phyloP scores from a whole-genome alignment of 2,329 filamentous ascomycete species.

The Cyanodermella asteris region DNA sequence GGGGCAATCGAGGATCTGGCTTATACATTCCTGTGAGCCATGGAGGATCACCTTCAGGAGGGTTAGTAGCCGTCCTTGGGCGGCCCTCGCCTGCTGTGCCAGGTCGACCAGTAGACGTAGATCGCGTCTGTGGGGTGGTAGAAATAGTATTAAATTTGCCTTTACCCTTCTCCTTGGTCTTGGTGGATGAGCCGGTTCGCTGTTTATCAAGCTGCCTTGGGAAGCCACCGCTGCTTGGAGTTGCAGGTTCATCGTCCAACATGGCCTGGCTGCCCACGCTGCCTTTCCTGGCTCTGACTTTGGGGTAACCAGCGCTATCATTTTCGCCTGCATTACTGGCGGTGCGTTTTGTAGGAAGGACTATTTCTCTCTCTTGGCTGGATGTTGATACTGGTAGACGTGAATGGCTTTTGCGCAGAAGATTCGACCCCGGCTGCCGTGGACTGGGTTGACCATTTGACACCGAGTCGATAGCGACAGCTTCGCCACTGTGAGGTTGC shows the following conservation, averaged over 20 bases:
- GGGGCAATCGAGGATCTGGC: constrained; percentile 78
- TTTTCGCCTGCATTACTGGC: constrained; percentile 39
- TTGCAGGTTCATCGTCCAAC: constrained; percentile 9
- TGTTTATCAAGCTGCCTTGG: constrained; percentile 1
- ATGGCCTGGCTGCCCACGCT: constrained; percentile 12
- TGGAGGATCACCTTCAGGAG: constrained; percentile 81
- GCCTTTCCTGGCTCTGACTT: constrained; percentile 39
- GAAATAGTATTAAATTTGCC: constrained; percentile 11
- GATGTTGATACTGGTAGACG: constrained; percentile 70
- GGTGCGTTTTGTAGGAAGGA: constrained; percentile 36
- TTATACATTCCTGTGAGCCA: constrained; percentile 93
- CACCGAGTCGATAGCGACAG: no score
- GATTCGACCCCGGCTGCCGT: constrained; percentile 1
- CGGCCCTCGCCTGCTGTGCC: constrained; percentile 33
- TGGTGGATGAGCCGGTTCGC: constrained; percentile 8
- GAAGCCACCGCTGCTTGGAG: constrained; percentile 6
- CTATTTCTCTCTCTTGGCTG: constrained; percentile 59
- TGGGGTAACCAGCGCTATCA: constrained; percentile 35
- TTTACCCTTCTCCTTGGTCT: constrained; percentile 16
- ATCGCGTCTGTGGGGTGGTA: constrained; percentile 6
- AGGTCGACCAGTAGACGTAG: constrained; percentile 28
- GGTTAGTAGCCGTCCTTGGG: constrained; percentile 34
- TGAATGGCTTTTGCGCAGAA: constrained; percentile 40
- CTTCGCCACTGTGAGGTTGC: no score
- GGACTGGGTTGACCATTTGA: no score